Percentiles rank a stretch among this genome's conserved stretches.
Evolutionary conservation across 2,329 filamentous ascomycete genomes (phyloP).

Genomic region (Pseudogymnoascus pannorum): DNA sequence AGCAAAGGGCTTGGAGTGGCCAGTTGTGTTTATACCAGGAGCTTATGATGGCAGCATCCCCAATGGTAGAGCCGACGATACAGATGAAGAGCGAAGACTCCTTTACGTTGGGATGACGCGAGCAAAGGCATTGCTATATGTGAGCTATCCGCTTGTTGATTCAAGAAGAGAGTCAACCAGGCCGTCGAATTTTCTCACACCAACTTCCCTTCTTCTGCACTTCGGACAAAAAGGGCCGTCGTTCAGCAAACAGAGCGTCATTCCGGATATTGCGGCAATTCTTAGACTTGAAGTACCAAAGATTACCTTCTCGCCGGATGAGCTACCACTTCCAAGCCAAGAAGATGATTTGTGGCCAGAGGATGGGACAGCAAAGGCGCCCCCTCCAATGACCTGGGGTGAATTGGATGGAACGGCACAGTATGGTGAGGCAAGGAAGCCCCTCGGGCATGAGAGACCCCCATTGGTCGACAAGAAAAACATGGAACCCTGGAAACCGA

Average conservation of each 20-base stretch:
- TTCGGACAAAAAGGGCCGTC: slow-evolving; percentile 61
- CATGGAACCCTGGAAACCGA: not conserved
- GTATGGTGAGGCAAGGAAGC: not conserved
- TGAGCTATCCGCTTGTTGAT: slow-evolving; percentile 69
- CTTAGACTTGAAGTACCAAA: slow-evolving; percentile 51
- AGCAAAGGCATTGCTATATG: slow-evolving; percentile 76
- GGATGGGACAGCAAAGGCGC: slow-evolving; percentile 44
- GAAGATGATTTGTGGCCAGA: slow-evolving; percentile 65
- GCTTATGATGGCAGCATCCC: slow-evolving; percentile 88
- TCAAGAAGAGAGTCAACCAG: slow-evolving; percentile 55
- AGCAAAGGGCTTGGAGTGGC: slow-evolving; percentile 94
- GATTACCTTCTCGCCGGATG: slow-evolving; percentile 34
- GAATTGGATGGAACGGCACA: not conserved
- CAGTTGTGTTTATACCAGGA: slow-evolving; percentile 84
- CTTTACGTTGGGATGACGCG: slow-evolving; percentile 97
- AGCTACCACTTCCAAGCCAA: slow-evolving; percentile 39
- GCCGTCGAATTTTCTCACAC: slow-evolving; percentile 65
- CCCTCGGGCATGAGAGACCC: not conserved
- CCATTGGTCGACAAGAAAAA: not conserved
- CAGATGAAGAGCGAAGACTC: slow-evolving; percentile 78
- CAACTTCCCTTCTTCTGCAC: slow-evolving; percentile 41
- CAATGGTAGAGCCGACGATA: slow-evolving; percentile 71
- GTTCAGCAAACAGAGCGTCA: slow-evolving; percentile 49
- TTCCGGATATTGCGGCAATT: slow-evolving; percentile 64
- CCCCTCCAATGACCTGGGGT: not conserved